These are phyloP conservation scores for Corynascus novoguineensis DNA, from an alignment of 495 filamentous ascomycete genomes.

Conservation along the genomic window DNA sequence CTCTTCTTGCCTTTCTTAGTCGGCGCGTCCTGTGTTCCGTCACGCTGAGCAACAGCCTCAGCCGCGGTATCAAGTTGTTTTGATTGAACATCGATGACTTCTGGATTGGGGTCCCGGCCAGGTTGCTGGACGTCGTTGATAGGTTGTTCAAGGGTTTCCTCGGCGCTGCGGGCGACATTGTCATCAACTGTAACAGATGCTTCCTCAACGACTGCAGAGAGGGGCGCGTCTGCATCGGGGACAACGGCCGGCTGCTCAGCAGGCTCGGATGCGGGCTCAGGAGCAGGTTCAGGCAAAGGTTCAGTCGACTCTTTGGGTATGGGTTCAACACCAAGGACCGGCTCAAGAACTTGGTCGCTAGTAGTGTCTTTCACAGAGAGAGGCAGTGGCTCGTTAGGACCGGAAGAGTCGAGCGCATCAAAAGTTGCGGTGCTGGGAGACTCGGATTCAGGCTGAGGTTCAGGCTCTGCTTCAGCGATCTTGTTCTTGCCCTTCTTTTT, in stretches of 20 bases:
- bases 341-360: neutral
- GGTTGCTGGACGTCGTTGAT: neutral
- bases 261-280: neutral
- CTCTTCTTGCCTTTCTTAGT: conserved; percentile 34
- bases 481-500: conserved; percentile 22
- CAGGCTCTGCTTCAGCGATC: conserved; percentile 20
- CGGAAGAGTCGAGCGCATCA: neutral
- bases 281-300: neutral
- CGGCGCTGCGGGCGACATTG: too few species aligned
- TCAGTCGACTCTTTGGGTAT: neutral
- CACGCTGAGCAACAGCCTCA: neutral
- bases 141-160: too few species aligned
- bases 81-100: neutral
- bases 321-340: neutral
- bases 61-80: neutral
- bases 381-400: neutral
- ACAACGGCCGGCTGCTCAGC: neutral
- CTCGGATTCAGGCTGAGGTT: conserved; percentile 10
- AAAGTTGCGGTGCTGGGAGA: neutral
- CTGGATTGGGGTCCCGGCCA: neutral
- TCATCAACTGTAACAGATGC: too few species aligned
- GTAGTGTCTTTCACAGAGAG: neutral
- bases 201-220: neutral
- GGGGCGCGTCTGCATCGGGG: neutral
- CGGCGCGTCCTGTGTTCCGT: conserved; percentile 8